These are phyloP conservation scores for Colletotrichum chrysophilum DNA, from an alignment of 2,329 filamentous ascomycete species.

Conservation along the genomic window DNA sequence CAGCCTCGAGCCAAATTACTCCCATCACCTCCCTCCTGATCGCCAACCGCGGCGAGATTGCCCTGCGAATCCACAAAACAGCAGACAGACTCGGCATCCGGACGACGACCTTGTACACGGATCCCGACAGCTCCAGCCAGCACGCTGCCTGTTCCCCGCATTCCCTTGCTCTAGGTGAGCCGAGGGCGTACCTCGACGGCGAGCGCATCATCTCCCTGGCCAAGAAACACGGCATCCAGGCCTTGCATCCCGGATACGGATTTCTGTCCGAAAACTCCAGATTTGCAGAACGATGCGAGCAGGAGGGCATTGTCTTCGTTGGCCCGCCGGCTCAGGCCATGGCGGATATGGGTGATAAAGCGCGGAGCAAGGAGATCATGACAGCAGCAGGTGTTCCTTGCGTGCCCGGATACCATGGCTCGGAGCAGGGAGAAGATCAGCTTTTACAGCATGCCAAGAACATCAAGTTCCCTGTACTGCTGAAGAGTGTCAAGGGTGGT, in stretches of 20 bases:
- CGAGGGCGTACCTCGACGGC: conserved; percentile 90
- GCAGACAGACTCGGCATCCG: conserved; percentile 87
- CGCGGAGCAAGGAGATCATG: conserved; percentile 96
- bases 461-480: conserved; percentile 71
- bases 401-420: conserved; percentile 93
- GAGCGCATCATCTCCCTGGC: conserved; percentile 90
- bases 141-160: conserved; percentile 87
- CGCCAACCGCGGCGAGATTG: conserved; percentile 96
- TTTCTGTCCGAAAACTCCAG: conserved; percentile 93
- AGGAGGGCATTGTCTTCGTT: conserved; percentile 92
- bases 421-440: conserved; percentile 73
- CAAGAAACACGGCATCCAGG: conserved; percentile 84
- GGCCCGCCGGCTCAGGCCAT: conserved; percentile 85
- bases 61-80: conserved; percentile 88
- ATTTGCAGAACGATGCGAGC: conserved; percentile 87
- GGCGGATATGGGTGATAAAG: conserved; percentile 93
- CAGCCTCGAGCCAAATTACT: conserved; percentile 35
- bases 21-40: conserved; percentile 85
- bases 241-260: conserved; percentile 95
- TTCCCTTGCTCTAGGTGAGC: conserved; percentile 81
- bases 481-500: conserved; percentile 82
- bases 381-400: conserved; percentile 92
- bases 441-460: conserved; percentile 74
- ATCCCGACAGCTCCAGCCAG: conserved; percentile 85
- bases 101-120: conserved; percentile 94